Conservation (phyloP, 495 filamentous ascomycete genomes). For the Amorphotheca resinae region DNA sequence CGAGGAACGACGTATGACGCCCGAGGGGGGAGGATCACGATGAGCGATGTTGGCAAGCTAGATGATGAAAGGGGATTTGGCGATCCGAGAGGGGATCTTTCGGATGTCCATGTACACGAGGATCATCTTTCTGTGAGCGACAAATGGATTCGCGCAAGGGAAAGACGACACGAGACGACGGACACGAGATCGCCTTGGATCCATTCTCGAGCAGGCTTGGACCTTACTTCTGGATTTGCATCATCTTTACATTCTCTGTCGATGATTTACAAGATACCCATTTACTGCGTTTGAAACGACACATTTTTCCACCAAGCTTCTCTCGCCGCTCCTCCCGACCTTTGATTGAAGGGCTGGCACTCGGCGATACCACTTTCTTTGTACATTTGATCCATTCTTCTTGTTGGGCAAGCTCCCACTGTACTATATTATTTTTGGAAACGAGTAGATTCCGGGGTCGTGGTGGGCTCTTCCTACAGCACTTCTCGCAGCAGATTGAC, state of each 20-base stretch:
- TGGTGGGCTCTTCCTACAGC: background rate
- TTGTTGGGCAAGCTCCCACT: constrained; percentile 4
- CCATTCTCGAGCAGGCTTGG: background rate
- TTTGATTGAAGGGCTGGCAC: background rate
- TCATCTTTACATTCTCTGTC: background rate
- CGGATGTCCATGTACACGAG: background rate
- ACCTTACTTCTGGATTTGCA: background rate
- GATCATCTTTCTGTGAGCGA: background rate
- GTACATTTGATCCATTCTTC: background rate
- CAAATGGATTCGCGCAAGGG: background rate
- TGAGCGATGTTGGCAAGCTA: constrained; percentile 16
- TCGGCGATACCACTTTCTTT: constrained; percentile 1
- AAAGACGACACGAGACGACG: constrained; percentile 7
- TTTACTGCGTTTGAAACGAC: constrained; percentile 6
- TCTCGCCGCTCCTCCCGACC: background rate
- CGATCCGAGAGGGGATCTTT: constrained; percentile 14
- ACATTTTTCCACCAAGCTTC: background rate
- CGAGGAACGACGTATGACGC: constrained; percentile 17
- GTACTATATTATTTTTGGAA: constrained; percentile 8
- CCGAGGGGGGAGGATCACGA: constrained; percentile 15
- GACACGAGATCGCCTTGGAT: constrained; percentile 4
- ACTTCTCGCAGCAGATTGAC: background rate
- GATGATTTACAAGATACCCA: constrained; percentile 17
- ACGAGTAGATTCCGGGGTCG: background rate
- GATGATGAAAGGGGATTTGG: constrained; percentile 22